Percentiles rank a stretch among this genome's conserved stretches.
phyloP scores from a whole-genome alignment of 768 basidiomycete genomes.

The Hygrocybe punicea region DNA sequence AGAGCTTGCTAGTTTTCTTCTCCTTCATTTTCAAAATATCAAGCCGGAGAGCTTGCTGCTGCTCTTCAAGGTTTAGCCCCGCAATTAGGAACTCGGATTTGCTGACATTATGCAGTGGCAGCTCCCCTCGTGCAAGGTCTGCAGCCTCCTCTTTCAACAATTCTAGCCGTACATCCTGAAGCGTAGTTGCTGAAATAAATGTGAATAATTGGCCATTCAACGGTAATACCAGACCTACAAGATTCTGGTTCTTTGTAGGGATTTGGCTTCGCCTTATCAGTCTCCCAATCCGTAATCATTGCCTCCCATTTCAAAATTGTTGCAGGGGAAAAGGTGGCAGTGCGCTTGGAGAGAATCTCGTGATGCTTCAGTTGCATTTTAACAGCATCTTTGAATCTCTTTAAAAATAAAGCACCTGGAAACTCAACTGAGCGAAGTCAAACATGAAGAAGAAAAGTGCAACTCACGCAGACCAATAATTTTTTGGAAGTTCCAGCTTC shows the following conservation, averaged over 20 bases:
- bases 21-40: no score
- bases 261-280: background rate
- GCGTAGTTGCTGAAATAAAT: conserved; percentile 3
- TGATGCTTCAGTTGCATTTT: background rate
- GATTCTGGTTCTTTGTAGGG: background rate
- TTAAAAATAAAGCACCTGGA: background rate
- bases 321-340: background rate
- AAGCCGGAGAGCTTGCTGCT: no score
- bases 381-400: background rate
- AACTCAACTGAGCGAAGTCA: background rate
- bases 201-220: background rate
- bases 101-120: conserved; percentile 1
- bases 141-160: conserved; percentile 3
- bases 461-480: conserved; percentile 21
- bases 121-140: background rate
- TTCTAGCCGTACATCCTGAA: conserved; percentile 1
- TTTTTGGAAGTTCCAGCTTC: conserved; percentile 37
- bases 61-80: no score
- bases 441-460: background rate
- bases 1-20: no score
- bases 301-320: background rate
- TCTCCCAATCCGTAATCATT: background rate
- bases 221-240: background rate
- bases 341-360: background rate
- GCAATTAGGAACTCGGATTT: background rate